Base-by-base conservation (phyloP, 2,329 filamentous ascomycete genomes). In the Calonectria crousiana region DNA sequence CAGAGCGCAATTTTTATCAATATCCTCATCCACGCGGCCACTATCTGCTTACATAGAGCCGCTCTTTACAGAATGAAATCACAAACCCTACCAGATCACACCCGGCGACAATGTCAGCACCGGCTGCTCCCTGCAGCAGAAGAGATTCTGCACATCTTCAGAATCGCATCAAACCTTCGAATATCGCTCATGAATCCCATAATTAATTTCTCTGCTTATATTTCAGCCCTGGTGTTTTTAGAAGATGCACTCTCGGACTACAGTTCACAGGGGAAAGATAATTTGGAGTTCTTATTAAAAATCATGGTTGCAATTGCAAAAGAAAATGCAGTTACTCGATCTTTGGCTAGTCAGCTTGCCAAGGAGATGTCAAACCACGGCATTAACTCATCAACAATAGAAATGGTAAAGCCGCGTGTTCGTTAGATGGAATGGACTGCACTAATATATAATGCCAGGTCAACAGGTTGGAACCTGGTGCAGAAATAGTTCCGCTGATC, bases 21-120 rank as follows among this genome's bases (percentile, higher is more conserved):
- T 77, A 93, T 98, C 87, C 94, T 94, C 79, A 91, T 98, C 2
- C 95, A 98, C 81, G 94, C 95, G 0, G 93, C 94, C 2, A 91
- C 92, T 4, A 97, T 98, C 68, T 96, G 94, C 82, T 87, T 98
- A 10, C 95, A 98, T 79, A 94, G 96, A 83, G 93, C 94, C 1
- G 95, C 95, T 1, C 93, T 95, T 8, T 94, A 81, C 92, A 93
- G 11, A 91, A 95, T 76, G 92, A 92, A 80, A 88, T 34, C 64
- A 56, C 36, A 72, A 72, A n/a, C 28, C 49, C 0, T 11, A n/a
- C 1, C 67, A 69, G 0, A 23, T 71, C 6, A 16, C 72, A 1
- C 32, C 44, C 0, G 94, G 81, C 88, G 90, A 28, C 84, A 96
- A 75, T 89, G 89, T 91, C 28, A 67, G 5, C 28, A 53, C 20